Base-by-base conservation (phyloP, 108 stramenopile genomes). In the Aureococcus anophagefferens region DNA sequence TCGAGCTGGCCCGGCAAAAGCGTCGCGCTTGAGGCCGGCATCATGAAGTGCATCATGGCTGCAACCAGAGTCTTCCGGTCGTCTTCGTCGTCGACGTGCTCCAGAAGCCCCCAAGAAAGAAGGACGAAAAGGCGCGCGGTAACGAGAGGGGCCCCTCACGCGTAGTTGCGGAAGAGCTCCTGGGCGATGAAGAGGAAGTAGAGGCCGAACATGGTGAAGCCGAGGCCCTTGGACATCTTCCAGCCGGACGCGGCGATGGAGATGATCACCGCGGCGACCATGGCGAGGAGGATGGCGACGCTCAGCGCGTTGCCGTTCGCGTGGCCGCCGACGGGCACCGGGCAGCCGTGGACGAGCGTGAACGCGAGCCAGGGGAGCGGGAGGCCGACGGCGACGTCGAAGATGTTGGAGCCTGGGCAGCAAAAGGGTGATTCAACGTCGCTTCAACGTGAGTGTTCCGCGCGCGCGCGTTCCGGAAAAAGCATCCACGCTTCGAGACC, bases 351-450 rank as follows among this genome's bases (percentile, higher is more conserved):
- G 25, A 25, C 1, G 66, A 30, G 31, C 44, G 83, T 86, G 76
- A 74, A 91, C 30, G 80, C 37, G 35, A 91, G 72, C 90, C 90
- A 91, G 29, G 90, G 90, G 69, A 91, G 46, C 5, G 88, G 88
- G 33, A 91, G 73, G 64, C 90, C 90, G 21, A 91, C 89, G 17
- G 87, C 76, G 59, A 91, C 88, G 80, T 91, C 89, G 71, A 91
- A 91, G 44, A 89, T 89, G 69, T 91, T 91, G 64, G 85, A 86
- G 63, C 93, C 91, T n/a, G n/a, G n/a, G n/a, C n/a, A n/a, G n/a
- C n/a, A n/a, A n/a, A n/a, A n/a, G n/a, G n/a, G n/a, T n/a, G n/a
- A n/a, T n/a, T n/a, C n/a, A n/a, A n/a, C n/a, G n/a, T n/a, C n/a
- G n/a, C n/a, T n/a, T n/a, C n/a, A n/a, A n/a, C n/a, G n/a, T n/a